Percentiles rank a stretch among this genome's conserved stretches.
phyloP scores from a whole-genome alignment of 176 grass and related monocot genomes.

The Oryza nivara region DNA sequence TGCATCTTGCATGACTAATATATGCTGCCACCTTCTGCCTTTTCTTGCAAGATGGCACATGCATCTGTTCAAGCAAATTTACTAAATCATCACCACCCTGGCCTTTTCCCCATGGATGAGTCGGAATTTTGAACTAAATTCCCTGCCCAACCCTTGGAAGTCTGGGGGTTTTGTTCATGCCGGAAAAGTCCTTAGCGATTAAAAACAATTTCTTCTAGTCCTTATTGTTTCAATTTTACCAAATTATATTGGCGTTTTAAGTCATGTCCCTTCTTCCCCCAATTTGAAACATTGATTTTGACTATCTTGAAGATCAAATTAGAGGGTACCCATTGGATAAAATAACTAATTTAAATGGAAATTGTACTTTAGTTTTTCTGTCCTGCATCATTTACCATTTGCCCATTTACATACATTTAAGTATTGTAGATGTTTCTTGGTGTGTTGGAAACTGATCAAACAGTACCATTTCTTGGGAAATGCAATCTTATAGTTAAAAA shows the following conservation, averaged over 20 bases:
- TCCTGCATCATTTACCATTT: constrained; percentile 5
- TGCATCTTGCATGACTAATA: not conserved
- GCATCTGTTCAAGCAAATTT: constrained; percentile 4
- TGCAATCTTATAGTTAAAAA: not conserved
- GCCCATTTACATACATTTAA: not conserved
- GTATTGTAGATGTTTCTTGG: not conserved
- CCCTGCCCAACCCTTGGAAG: not conserved
- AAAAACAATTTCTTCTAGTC: not conserved
- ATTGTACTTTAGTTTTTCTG: not conserved
- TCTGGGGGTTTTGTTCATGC: not conserved
- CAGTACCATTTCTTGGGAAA: not conserved
- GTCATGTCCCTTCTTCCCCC: not conserved
- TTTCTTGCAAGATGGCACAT: not conserved
- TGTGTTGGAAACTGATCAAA: constrained; percentile 14
- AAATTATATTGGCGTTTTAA: not conserved
- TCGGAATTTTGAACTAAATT: no score
- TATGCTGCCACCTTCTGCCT: not conserved
- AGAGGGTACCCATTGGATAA: not conserved
- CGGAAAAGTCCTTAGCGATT: not conserved
- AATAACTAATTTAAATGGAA: not conserved
- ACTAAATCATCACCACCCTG: not conserved
- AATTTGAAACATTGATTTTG: not conserved
- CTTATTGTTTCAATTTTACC: constrained; percentile 20
- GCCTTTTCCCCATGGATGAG: no score
- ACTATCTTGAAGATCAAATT: not conserved